phyloP scores from a whole-genome alignment of 176 grass and related monocot genomes.

The Raddia distichophylla region DNA sequence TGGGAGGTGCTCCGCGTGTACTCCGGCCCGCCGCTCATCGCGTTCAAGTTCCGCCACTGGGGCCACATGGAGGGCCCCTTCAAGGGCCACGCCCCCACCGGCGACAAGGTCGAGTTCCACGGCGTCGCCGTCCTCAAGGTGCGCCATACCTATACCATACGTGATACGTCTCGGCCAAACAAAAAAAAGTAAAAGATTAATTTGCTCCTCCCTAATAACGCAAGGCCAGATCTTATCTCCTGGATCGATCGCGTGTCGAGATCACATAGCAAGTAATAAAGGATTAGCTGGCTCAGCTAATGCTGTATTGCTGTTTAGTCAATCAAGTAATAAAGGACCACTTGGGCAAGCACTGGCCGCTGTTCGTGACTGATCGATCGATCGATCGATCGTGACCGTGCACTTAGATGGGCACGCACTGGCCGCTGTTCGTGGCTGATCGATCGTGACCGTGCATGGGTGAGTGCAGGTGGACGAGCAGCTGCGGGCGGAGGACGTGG shows the following conservation, averaged over 20 bases:
- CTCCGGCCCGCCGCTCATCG: constrained; percentile 65
- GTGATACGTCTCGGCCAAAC: not conserved
- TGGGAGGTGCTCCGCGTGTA: constrained; percentile 84
- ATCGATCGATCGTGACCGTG: not conserved
- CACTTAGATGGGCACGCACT: not conserved
- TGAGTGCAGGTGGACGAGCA: constrained; percentile 67
- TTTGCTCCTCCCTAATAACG: not conserved
- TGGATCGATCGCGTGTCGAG: not conserved
- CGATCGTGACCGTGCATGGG: not conserved
- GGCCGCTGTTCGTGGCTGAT: no score
- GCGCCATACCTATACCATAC: not conserved
- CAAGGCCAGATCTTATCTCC: not conserved
- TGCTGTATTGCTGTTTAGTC: no score
- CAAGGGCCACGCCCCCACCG: constrained; percentile 70
- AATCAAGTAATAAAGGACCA: no score
- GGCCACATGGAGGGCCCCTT: constrained; percentile 74
- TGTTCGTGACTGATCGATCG: not conserved
- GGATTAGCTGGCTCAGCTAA: not conserved
- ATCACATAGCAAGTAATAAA: not conserved
- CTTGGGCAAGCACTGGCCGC: no score
- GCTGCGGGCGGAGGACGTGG: constrained; percentile 77
- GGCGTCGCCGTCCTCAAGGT: constrained; percentile 88
- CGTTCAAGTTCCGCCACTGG: constrained; percentile 97
- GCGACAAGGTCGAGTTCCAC: constrained; percentile 70
- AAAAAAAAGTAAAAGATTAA: not conserved